Evolutionary conservation across 257 asterid genomes (phyloP).

Genomic region (Ophiorrhiza pumila): DNA sequence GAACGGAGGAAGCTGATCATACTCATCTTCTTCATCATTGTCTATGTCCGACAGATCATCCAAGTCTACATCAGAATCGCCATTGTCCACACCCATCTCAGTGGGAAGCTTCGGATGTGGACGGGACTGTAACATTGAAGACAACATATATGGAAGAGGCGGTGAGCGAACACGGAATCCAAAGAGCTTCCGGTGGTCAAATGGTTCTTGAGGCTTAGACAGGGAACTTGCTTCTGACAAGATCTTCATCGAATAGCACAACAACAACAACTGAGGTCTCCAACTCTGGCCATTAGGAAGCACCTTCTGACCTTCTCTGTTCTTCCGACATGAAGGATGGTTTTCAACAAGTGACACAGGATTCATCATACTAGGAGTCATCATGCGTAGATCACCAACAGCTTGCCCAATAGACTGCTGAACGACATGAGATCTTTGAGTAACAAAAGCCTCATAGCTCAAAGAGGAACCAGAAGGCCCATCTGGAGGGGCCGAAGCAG

Average conservation of each 20-base stretch:
- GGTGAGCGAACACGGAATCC: slow-evolving; percentile 80
- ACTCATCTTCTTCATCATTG: slow-evolving; percentile 84
- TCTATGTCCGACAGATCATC: slow-evolving; percentile 80
- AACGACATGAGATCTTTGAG: slow-evolving; percentile 87
- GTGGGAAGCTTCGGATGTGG: slow-evolving; percentile 80
- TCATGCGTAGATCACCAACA: slow-evolving; percentile 78
- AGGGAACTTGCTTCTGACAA: slow-evolving; percentile 67
- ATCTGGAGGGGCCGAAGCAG: slow-evolving; percentile 94
- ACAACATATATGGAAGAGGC: slow-evolving; percentile 89
- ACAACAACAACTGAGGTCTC: slow-evolving; percentile 82
- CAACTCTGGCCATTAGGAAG: slow-evolving; percentile 93
- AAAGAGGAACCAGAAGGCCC: slow-evolving; percentile 86
- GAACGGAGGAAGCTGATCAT: slow-evolving; percentile 96
- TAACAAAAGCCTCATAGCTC: slow-evolving; percentile 74
- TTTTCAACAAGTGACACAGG: slow-evolving; percentile 91
- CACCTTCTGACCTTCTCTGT: slow-evolving; percentile 87
- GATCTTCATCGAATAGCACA: slow-evolving; percentile 84
- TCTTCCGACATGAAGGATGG: slow-evolving; percentile 80
- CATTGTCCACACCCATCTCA: slow-evolving; percentile 71
- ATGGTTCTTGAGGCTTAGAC: slow-evolving; percentile 70
- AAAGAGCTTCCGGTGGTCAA: slow-evolving; percentile 73
- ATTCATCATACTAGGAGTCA: slow-evolving; percentile 81
- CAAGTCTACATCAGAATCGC: slow-evolving; percentile 83
- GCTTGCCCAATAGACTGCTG: slow-evolving; percentile 91
- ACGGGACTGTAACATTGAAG: slow-evolving; percentile 91